Percentiles rank a stretch among this genome's conserved stretches.
These are phyloP conservation scores for Phytophthora crassamura DNA, from an alignment of 352 stramenopile genomes.

Conservation along the genomic window DNA sequence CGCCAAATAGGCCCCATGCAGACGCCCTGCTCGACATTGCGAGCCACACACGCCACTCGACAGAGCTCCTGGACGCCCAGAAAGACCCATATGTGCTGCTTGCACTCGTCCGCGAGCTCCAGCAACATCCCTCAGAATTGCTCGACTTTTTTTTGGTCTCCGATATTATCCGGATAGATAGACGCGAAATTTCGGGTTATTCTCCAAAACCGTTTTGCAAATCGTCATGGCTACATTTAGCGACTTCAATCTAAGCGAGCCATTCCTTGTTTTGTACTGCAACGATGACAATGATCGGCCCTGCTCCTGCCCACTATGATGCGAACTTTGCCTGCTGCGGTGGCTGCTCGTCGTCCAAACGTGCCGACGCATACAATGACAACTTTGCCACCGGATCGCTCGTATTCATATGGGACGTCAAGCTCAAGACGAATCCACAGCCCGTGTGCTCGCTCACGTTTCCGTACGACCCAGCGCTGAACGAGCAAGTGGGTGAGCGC, in stretches of 20 bases:
- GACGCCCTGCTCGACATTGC: constrained; percentile 41
- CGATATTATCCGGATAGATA: constrained; percentile 2
- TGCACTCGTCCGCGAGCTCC: constrained; percentile 67
- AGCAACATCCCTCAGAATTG: constrained; percentile 36
- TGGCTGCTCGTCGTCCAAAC: constrained; percentile 66
- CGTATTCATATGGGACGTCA: constrained; percentile 75
- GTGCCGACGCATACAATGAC: constrained; percentile 51
- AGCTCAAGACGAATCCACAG: constrained; percentile 62
- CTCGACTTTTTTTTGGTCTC: constrained; percentile 5
- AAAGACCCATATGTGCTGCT: constrained; percentile 64
- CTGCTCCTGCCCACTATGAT: constrained; percentile 38
- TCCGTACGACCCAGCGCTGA: constrained; percentile 62
- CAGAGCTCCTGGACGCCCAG: constrained; percentile 63
- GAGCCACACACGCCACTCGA: constrained; percentile 47
- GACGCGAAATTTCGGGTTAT: constrained; percentile 17
- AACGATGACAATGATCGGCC: constrained; percentile 34
- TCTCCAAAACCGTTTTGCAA: constrained; percentile 9
- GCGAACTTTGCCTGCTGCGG: constrained; percentile 74
- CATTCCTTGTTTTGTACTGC: constrained; percentile 1
- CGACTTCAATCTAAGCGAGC: constrained; percentile 11
- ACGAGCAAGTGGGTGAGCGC: constrained; percentile 64
- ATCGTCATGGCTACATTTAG: constrained; percentile 14
- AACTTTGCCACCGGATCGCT: constrained; percentile 58
- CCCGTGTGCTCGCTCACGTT: constrained; percentile 58
- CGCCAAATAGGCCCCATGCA: constrained; percentile 49